Conservation (phyloP, 306 rosid species). For the Cyamopsis tetragonoloba region DNA sequence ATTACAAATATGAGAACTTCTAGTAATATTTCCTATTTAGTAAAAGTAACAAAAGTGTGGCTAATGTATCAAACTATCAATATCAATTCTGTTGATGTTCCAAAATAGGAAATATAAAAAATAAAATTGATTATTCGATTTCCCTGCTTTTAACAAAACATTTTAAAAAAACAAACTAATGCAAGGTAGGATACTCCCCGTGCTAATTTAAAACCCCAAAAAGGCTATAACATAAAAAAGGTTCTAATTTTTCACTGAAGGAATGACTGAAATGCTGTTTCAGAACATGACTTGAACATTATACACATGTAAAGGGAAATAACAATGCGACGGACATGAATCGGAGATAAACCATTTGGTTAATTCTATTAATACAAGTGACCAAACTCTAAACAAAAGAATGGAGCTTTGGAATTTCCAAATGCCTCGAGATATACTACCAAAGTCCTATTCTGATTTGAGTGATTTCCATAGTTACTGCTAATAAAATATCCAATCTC, state of each 20-base stretch:
- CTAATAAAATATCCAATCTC: neutral
- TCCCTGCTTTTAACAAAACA: neutral
- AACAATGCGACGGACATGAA: neutral
- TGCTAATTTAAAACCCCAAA: neutral
- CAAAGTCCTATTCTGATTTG: neutral
- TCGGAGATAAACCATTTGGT: neutral
- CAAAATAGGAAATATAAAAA: neutral
- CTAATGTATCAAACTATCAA: neutral
- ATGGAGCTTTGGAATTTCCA: neutral
- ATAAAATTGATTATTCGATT: neutral
- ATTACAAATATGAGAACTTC: neutral
- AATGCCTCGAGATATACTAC: neutral
- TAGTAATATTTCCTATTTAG: slow-evolving; percentile 17
- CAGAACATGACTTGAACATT: neutral
- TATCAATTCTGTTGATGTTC: neutral
- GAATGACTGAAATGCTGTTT: neutral
- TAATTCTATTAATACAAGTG: neutral
- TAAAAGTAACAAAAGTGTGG: neutral
- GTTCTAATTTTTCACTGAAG: neutral
- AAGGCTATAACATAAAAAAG: neutral
- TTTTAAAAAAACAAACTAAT: neutral
- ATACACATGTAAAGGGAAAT: neutral
- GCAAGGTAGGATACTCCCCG: slow-evolving; percentile 6
- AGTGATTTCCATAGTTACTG: neutral
- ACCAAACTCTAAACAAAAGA: neutral